A percentile compares a stretch with the other conserved stretches of the same genome.
These are phyloP conservation scores for Candida boidinii DNA, from an alignment of 805 yeast species.

Conservation along the genomic window DNA sequence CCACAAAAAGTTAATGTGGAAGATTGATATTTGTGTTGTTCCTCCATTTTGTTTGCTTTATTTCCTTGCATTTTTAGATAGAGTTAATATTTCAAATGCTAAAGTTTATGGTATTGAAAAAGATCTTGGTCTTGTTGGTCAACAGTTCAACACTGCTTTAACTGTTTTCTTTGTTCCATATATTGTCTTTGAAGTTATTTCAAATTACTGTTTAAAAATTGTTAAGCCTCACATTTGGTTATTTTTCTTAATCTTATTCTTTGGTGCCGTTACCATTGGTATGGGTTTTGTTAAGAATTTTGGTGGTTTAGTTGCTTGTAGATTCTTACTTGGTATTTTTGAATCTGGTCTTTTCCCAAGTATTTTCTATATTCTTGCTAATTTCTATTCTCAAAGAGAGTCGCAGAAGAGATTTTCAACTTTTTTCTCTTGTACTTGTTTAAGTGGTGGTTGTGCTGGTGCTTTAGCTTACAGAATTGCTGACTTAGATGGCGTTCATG, in stretches of 20 bases:
- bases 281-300: slow-evolving; percentile 57
- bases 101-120: slow-evolving; percentile 57
- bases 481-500: slow-evolving; percentile 40
- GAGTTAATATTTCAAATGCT: slow-evolving; percentile 80
- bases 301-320: slow-evolving; percentile 51
- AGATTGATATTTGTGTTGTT: slow-evolving; percentile 59
- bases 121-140: slow-evolving; percentile 45
- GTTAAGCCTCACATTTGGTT: slow-evolving; percentile 62
- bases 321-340: slow-evolving; percentile 57
- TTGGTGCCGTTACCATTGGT: slow-evolving; percentile 57
- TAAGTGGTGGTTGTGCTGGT: slow-evolving; percentile 77
- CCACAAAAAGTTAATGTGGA: slow-evolving; percentile 49
- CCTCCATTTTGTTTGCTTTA: slow-evolving; percentile 73
- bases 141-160: slow-evolving; percentile 55
- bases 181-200: slow-evolving; percentile 52
- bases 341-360: slow-evolving; percentile 74
- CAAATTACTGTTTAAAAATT: slow-evolving; percentile 52
- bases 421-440: slow-evolving; percentile 62
- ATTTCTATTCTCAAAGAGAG: slow-evolving; percentile 56
- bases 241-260: slow-evolving; percentile 46
- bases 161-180: slow-evolving; percentile 70
- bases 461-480: slow-evolving; percentile 59
- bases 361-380: slow-evolving; percentile 59
- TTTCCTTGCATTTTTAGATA: slow-evolving; percentile 68
- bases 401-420: slow-evolving; percentile 62